Evolutionary conservation across 176 grass and related monocot species (phyloP), one percentile per base, ranked within the genome.

Genomic region (Elymus sibiricus): DNA sequence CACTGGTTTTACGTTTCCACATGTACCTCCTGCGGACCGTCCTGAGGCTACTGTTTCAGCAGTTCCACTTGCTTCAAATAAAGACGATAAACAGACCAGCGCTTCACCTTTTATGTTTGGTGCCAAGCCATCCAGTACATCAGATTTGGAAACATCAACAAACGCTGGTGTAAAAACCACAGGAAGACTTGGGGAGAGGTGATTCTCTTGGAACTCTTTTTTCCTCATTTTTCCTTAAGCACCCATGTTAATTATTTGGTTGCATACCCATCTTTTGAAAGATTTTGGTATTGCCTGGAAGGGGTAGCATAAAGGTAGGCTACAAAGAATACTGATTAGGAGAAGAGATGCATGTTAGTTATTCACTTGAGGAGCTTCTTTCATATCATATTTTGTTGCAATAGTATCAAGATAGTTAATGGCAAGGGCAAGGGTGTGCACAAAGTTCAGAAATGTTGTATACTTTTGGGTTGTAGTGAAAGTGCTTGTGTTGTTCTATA

Each of bases 1-100:
- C 47, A 73, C 17, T 11, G 55, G 67, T 86, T 90, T 90, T 82
- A 65, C 69, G 76, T 90, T 92, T 83, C 78, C 85, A 80, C 83
- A 74, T 44, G 81, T 22, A n/a, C 71, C 78, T 85, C 5, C 77
- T 79, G 75, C 44, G 27, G 34, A 47, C 27, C 10, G 3, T 25
- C 35, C 26, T 22, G 76, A 29, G 63, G 80, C 13, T 77, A 77
- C 64, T 64, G 55, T 40, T 32, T 62, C 87, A 81, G n/a, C 82
- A 73, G 19, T 56, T 63, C 28, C 85, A 27, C 74, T 75, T 71
- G 38, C 82, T 79, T 74, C 81, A 86, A 43, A 77, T 82, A 78
- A 83, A 43, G 87, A 88, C 3, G 35, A 69, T 40, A 87, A 83
- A 83, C 34, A 67, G 46, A 49, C 26, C 32, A 44, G 22, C 25